These are phyloP conservation scores for Colletotrichum nymphaeae DNA, from an alignment of 2,329 filamentous ascomycete genomes.

Conservation along the genomic window DNA sequence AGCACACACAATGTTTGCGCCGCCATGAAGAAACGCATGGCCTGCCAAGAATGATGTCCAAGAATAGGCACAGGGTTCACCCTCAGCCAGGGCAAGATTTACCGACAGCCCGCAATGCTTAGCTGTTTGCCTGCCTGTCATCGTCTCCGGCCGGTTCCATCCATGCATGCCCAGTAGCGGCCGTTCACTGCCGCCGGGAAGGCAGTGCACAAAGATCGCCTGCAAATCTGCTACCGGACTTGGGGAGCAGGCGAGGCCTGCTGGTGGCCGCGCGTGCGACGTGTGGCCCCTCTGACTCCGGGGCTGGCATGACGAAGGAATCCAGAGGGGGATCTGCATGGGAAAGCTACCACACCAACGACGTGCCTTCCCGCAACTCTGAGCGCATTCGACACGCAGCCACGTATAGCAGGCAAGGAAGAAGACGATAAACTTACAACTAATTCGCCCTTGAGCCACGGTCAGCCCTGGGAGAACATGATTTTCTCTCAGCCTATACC, in stretches of 20 bases:
- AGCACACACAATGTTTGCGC: constrained; percentile 1
- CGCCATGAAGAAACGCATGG: constrained; percentile 15
- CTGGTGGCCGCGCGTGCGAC: constrained; percentile 13
- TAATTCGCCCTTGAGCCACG: neutral
- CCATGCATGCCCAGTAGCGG: constrained; percentile 2
- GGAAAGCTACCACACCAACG: constrained; percentile 4
- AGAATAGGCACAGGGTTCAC: constrained; percentile 26
- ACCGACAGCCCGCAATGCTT: constrained; percentile 28
- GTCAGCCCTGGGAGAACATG: neutral
- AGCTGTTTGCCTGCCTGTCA: constrained; percentile 23
- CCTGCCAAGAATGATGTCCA: constrained; percentile 28
- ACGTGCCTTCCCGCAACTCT: constrained; percentile 8
- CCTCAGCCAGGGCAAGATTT: constrained; percentile 22
- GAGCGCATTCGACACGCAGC: constrained; percentile 7
- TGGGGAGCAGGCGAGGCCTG: neutral
- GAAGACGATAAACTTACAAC: neutral
- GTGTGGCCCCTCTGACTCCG: neutral
- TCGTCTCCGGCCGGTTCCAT: constrained; percentile 14
- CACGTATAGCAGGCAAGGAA: neutral
- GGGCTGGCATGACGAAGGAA: neutral
- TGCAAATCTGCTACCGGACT: neutral
- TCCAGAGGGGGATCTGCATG: constrained; percentile 7
- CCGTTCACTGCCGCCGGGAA: neutral
- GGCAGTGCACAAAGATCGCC: constrained; percentile 5
- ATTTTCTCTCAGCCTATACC: neutral